Percentiles rank a stretch among this genome's conserved stretches.
phyloP scores from a whole-genome alignment of 768 basidiomycete species.

The Kwoniella newhampshirensis region DNA sequence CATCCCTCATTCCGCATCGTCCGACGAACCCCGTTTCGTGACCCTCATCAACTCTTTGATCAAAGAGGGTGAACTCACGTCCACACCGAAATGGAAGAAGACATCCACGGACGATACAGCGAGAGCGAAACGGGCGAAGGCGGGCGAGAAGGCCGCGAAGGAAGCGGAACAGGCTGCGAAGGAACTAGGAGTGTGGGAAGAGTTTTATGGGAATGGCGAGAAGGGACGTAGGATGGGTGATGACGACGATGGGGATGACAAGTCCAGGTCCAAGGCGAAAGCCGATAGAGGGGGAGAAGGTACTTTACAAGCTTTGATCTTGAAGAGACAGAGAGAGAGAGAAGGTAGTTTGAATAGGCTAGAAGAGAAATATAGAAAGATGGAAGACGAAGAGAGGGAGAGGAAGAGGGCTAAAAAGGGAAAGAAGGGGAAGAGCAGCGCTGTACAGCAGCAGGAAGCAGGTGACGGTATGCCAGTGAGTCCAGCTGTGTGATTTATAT shows the following conservation, averaged over 20 bases:
- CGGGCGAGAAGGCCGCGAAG: constrained; percentile 71
- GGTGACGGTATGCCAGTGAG: background rate
- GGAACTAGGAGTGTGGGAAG: constrained; percentile 87
- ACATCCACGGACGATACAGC: constrained; percentile 78
- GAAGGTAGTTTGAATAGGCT: constrained; percentile 64
- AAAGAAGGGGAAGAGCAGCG: constrained; percentile 59
- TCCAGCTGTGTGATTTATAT: background rate
- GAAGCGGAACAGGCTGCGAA: constrained; percentile 80
- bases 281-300: constrained; percentile 28
- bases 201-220: constrained; percentile 65
- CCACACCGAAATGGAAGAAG: constrained; percentile 63
- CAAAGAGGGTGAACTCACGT: constrained; percentile 60
- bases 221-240: constrained; percentile 68
- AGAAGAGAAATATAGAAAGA: constrained; percentile 54
- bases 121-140: constrained; percentile 69
- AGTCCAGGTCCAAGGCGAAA: constrained; percentile 35
- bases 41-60: constrained; percentile 68
- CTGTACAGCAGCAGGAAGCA: constrained; percentile 53
- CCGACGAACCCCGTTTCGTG: constrained; percentile 85
- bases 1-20: constrained; percentile 78
- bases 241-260: constrained; percentile 71
- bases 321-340: constrained; percentile 67
- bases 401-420: constrained; percentile 52
- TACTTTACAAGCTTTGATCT: constrained; percentile 74
- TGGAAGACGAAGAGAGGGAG: constrained; percentile 43